phyloP scores from a whole-genome alignment of 108 stramenopile genomes.

The Fistulifera solaris region DNA sequence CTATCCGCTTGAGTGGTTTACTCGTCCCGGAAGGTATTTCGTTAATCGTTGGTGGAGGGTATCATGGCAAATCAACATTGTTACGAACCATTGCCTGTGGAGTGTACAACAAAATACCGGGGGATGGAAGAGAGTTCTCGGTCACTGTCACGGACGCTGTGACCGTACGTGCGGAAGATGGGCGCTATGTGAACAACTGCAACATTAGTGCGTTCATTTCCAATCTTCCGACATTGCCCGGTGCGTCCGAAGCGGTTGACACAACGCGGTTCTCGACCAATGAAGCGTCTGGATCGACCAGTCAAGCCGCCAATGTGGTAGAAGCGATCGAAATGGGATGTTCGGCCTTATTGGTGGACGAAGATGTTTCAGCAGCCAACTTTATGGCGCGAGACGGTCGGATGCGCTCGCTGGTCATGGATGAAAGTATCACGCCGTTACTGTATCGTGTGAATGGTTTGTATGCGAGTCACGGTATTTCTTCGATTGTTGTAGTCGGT shows the following conservation, averaged over 20 bases:
- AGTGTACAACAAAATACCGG: conserved; percentile 86
- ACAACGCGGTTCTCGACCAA: conserved; percentile 69
- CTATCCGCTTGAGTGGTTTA: conserved; percentile 55
- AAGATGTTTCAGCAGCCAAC: conserved; percentile 93
- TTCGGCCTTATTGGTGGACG: conserved; percentile 79
- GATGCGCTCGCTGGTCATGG: conserved; percentile 88
- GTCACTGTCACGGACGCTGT: conserved; percentile 69
- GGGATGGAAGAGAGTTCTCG: conserved; percentile 86
- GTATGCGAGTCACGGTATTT: conserved; percentile 57
- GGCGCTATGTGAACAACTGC: conserved; percentile 76
- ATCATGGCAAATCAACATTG: conserved; percentile 95
- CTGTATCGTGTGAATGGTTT: conserved; percentile 82
- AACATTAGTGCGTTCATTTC: conserved; percentile 90
- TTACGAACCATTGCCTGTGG: conserved; percentile 69
- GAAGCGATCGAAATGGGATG: conserved; percentile 88
- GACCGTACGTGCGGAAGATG: conserved; percentile 90
- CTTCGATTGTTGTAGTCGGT: conserved; percentile 93
- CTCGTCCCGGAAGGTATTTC: conserved; percentile 79
- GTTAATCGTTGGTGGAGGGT: conserved; percentile 92
- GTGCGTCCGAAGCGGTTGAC: conserved; percentile 21
- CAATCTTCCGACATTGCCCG: conserved; percentile 61
- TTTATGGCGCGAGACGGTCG: conserved; percentile 93
- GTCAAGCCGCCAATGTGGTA: conserved; percentile 86
- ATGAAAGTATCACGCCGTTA: conserved; percentile 92
- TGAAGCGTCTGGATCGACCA: conserved; percentile 88